A percentile compares a stretch with the other conserved stretches of the same genome.
Conservation (phyloP, 768 basidiomycete genomes). For the Auriscalpium orientale region DNA sequence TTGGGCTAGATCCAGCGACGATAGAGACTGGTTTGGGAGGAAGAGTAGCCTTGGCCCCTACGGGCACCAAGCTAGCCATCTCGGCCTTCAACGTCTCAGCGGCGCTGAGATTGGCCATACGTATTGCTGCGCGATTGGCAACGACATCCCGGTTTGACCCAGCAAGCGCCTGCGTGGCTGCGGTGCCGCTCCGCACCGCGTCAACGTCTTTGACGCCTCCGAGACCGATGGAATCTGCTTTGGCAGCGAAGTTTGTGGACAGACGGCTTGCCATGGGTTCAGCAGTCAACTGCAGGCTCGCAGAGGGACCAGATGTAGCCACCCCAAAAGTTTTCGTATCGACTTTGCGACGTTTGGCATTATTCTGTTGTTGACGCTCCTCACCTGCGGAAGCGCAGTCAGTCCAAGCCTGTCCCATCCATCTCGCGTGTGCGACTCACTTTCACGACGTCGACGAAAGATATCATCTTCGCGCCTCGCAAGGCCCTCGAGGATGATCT, state of each 20-base stretch:
- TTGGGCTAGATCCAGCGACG: constrained; percentile 8
- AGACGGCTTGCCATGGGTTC: constrained; percentile 33
- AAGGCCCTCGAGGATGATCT: constrained; percentile 93
- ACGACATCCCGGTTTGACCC: constrained; percentile 90
- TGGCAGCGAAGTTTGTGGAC: constrained; percentile 59
- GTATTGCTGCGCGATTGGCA: constrained; percentile 80
- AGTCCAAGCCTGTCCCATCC: neutral
- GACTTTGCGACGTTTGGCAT: constrained; percentile 75
- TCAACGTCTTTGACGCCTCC: constrained; percentile 56
- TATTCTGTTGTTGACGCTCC: constrained; percentile 84
- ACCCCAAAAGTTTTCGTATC: constrained; percentile 30
- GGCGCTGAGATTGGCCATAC: constrained; percentile 95
- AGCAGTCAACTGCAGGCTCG: constrained; percentile 40
- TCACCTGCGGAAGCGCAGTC: constrained; percentile 52
- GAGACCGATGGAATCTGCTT: constrained; percentile 70
- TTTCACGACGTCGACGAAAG: constrained; percentile 85
- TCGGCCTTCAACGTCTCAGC: constrained; percentile 92
- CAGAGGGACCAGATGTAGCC: constrained; percentile 35
- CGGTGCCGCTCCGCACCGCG: constrained; percentile 48
- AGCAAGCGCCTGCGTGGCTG: constrained; percentile 65
- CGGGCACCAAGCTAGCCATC: constrained; percentile 48
- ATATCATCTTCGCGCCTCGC: constrained; percentile 95
- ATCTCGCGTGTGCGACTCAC: constrained; percentile 31
- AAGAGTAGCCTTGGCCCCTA: constrained; percentile 26
- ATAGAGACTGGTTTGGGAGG: constrained; percentile 16